Evolutionary conservation across 1,284 basidiomycete genomes (phyloP), one percentile per base, ranked within the genome.

Genomic region (Pseudozyma tsukubaensis): DNA sequence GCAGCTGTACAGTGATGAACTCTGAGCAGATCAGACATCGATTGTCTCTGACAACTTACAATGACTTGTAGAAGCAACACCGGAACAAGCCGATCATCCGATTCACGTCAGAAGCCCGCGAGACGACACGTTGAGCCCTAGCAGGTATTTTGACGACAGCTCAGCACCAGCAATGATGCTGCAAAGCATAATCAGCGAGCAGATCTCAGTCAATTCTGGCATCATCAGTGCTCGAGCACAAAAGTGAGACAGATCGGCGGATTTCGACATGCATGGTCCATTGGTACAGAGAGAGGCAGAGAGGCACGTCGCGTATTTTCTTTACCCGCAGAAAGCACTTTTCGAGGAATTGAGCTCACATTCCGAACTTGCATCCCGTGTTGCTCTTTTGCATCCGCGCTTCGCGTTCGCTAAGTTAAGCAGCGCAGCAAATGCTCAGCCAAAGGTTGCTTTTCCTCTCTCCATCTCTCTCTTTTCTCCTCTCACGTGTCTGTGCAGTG

Each of bases 211-310:
- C 42, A 14, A 43, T 43, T 18, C 10, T 43, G 42, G 24, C 24
- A 29, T 6, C 24, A 29, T 29, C 24, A 29, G 24, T 29, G 24
- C 24, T 29, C 18, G 35, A 39, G 37, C 42, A 44, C 9, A 13
- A 14, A 51, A 49, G 34, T 58, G 54, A 61, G 44, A 61, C 65
- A 47, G 59, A 68, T 58, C 50, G 53, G 53, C 59, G 65, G 65
- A 68, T 58, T 61, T 68, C 36, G 65, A 68, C 59, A 59, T 68
- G 65, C 59, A 68, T 39, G 54, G 19, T 57, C 58, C 49, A 53
- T 57, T 61, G 59, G 19, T 29, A 29, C 24, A 29, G 24, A 29
- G 24, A 29, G 24, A 29, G 6, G 24, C 24, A 43, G 2, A 45
- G n/a, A 35, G 34, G 32, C 47, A 13, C 34, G 24, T 57, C 36